Percentiles rank a stretch among this genome's conserved stretches.
Evolutionary conservation across 768 basidiomycete genomes (phyloP).

Genomic region (Gyrodon lividus): DNA sequence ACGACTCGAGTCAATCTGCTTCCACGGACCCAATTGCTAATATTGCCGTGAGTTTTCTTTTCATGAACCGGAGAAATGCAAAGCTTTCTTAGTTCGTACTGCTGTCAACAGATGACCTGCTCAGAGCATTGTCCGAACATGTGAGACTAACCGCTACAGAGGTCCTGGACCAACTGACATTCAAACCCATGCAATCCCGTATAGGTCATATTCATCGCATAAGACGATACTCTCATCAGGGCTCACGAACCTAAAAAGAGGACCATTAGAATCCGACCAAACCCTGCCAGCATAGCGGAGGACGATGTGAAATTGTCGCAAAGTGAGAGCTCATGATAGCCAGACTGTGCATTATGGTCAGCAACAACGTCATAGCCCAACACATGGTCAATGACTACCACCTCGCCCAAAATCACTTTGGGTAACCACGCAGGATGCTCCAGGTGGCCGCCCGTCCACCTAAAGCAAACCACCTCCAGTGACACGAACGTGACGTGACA

Average conservation of each 20-base stretch:
- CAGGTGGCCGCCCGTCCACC: no score
- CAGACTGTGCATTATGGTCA: not conserved
- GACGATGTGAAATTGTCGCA: not conserved
- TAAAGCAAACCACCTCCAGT: not conserved
- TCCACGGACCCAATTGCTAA: constrained; percentile 3
- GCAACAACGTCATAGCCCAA: not conserved
- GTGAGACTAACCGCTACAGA: no score
- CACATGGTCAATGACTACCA: not conserved
- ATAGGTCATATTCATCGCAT: no score
- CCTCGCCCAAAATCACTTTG: not conserved
- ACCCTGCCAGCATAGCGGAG: not conserved
- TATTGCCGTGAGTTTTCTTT: constrained; percentile 4
- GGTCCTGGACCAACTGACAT: no score
- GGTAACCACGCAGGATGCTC: no score
- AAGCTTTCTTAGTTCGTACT: not conserved
- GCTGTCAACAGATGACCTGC: no score
- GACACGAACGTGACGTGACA: not conserved
- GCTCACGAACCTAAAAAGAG: no score
- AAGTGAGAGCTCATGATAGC: not conserved
- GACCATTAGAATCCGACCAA: not conserved
- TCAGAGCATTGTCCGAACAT: no score
- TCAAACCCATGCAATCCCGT: no score
- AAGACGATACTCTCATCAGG: no score
- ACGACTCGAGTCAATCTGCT: constrained; percentile 6
- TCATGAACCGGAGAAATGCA: no score